A percentile compares a stretch with the other conserved stretches of the same genome.
Evolutionary conservation across 2,329 filamentous ascomycete genomes (phyloP).

Genomic region (Ilyonectria mors-panacis): DNA sequence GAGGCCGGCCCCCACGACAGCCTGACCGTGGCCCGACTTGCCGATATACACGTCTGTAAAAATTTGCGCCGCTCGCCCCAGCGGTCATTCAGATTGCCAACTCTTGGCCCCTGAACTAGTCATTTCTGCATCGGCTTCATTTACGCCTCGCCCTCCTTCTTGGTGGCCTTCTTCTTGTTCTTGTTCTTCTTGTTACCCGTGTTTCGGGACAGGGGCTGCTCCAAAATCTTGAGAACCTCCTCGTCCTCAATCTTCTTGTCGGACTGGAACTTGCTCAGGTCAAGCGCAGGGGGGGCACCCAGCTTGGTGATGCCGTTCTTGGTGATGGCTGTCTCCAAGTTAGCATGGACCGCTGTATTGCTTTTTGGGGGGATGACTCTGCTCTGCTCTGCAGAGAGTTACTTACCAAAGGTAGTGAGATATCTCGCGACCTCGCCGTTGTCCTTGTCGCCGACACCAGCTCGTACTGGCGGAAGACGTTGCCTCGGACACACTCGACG

Average conservation of each 20-base stretch:
- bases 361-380: background rate
- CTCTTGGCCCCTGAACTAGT: constrained; percentile 35
- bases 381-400: background rate
- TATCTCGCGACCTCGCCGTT: constrained; percentile 86
- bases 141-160: constrained; percentile 60
- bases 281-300: constrained; percentile 80
- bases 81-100: constrained; percentile 29
- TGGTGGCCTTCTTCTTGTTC: constrained; percentile 80
- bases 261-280: constrained; percentile 87
- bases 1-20: constrained; percentile 35
- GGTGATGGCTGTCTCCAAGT: constrained; percentile 79
- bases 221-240: constrained; percentile 94
- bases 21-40: constrained; percentile 32
- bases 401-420: constrained; percentile 93
- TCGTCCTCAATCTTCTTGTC: constrained; percentile 99
- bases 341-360: constrained; percentile 19
- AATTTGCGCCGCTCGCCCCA: constrained; percentile 31
- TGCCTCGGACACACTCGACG: constrained; percentile 93
- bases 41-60: constrained; percentile 37
- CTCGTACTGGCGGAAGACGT: constrained; percentile 96
- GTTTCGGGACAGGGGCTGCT: constrained; percentile 87
- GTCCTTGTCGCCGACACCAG: constrained; percentile 96
- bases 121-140: constrained; percentile 33
- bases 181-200: constrained; percentile 94
- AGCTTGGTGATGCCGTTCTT: constrained; percentile 97